phyloP scores from a whole-genome alignment of 768 basidiomycete genomes.

The Podaxis sp. region DNA sequence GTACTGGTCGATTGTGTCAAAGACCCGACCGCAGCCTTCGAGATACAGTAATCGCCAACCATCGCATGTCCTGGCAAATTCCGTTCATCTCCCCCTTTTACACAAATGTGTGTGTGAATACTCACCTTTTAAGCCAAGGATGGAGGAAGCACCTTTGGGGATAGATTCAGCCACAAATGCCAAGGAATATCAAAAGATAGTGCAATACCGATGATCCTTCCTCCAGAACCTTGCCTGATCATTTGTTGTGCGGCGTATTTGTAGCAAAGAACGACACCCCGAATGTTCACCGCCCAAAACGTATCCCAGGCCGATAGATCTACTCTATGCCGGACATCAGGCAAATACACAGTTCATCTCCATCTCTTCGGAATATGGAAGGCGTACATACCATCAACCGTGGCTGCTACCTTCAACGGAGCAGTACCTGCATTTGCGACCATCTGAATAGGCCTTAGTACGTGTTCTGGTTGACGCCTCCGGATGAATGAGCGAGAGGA shows the following conservation, averaged over 20 bases:
- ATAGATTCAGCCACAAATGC: neutral
- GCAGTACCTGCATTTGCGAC: conserved; percentile 9
- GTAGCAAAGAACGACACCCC: conserved; percentile 58
- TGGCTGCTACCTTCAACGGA: neutral
- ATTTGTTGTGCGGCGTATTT: conserved; percentile 61
- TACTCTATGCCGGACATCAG: conserved; percentile 21
- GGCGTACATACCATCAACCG: neutral
- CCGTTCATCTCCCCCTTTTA: neutral
- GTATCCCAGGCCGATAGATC: conserved; percentile 34
- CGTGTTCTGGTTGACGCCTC: no score
- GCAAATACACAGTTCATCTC: neutral
- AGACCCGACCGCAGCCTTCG: conserved; percentile 37
- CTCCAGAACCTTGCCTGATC: conserved; percentile 47
- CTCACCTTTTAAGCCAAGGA: conserved; percentile 25
- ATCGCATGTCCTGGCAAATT: neutral
- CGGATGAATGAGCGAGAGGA: neutral
- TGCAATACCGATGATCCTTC: conserved; percentile 43
- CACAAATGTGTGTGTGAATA: neutral
- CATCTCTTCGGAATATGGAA: no score
- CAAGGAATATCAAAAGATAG: neutral
- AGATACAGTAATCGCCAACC: conserved; percentile 24
- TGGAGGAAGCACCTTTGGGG: conserved; percentile 21
- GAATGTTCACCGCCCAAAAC: conserved; percentile 45
- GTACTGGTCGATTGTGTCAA: conserved; percentile 35
- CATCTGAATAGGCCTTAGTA: conserved; percentile 1